Base-by-base conservation (phyloP, 495 filamentous ascomycete species). In the Penicillium pulvis region DNA sequence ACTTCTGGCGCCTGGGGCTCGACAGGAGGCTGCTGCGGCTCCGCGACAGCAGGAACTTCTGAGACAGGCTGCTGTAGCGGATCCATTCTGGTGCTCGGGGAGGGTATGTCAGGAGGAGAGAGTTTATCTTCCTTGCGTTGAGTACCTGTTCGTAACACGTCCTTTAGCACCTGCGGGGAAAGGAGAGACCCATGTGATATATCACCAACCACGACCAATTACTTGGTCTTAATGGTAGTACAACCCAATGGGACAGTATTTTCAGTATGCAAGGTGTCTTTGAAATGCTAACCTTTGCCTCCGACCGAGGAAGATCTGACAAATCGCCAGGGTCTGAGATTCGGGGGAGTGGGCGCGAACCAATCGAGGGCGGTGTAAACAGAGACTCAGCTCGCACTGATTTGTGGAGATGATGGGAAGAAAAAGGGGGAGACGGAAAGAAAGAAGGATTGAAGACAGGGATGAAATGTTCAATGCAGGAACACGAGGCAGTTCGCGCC, bases 11-110 rank as follows among this genome's bases (percentile, higher is more conserved):
- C 69, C 36, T 57, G 63, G 45, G 68, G 68, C 23, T 75, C 65
- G 16, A 49, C 57, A 31, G 59, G 44, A 42, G 43, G 65, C 24
- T 60, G 69, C 51, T 71, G 69, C 42, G 71, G 71, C 51, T 73
- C 69, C 39, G 63, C 55, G 46, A 55, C 56, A 47, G 65, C 66
- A 55, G 65, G 53, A 55, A 56, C 53, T 51, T 66, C 70, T n/a
- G 53, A 46, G 11, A 50, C 53, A 17, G 65, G 56, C n/a, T 67
- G 52, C 50, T 72, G 69, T 39, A 63, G 54, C 59, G 66, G 59
- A 54, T 76, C 71, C 71, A 76, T 74, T 30, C 44, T 39, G 45
- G 43, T 6, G 23, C 26, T 52, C 24, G 39, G 16, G 14, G 23
- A 48, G 50, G 28, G 43, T 19, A 19, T 56, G 44, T 44, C 16